Conservation (phyloP, 352 stramenopile genomes). For the Phytophthora rubi region DNA sequence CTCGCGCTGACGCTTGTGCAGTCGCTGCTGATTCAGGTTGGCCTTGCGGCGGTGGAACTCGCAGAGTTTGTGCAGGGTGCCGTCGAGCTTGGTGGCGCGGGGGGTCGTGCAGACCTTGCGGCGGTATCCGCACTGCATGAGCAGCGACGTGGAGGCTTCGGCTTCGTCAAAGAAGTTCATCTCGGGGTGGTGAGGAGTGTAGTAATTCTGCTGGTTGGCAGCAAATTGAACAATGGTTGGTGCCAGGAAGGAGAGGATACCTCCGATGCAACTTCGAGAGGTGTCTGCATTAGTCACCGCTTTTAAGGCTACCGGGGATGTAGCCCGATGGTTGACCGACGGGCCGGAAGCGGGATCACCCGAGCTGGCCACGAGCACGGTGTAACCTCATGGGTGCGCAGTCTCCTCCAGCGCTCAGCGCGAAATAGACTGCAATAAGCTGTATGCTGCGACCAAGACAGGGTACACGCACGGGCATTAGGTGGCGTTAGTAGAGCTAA, state of each 20-base stretch:
- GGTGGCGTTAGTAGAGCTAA: too few relatives aligned
- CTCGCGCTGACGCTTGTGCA: constrained; percentile 42
- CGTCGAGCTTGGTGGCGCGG: constrained; percentile 53
- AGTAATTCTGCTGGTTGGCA: neutral
- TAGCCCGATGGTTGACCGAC: too few relatives aligned
- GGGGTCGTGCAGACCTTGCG: constrained; percentile 57
- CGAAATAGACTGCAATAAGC: too few relatives aligned
- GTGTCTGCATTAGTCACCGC: neutral
- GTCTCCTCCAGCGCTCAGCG: too few relatives aligned
- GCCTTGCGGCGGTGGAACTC: constrained; percentile 61
- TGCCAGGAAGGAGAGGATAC: neutral
- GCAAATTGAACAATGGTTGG: neutral
- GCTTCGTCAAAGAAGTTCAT: constrained; percentile 23
- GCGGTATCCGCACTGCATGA: constrained; percentile 44
- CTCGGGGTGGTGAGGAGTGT: neutral
- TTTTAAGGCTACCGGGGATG: too few relatives aligned
- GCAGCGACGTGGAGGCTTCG: constrained; percentile 14
- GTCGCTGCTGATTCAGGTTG: constrained; percentile 57
- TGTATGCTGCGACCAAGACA: too few relatives aligned
- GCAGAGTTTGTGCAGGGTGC: constrained; percentile 57
- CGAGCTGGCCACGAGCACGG: too few relatives aligned
- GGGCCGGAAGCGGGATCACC: too few relatives aligned
- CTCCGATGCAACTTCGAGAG: neutral
- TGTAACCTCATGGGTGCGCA: too few relatives aligned
- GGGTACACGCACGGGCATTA: too few relatives aligned